Conservation (phyloP, 768 basidiomycete genomes). For the Glaciozyma antarctica region DNA sequence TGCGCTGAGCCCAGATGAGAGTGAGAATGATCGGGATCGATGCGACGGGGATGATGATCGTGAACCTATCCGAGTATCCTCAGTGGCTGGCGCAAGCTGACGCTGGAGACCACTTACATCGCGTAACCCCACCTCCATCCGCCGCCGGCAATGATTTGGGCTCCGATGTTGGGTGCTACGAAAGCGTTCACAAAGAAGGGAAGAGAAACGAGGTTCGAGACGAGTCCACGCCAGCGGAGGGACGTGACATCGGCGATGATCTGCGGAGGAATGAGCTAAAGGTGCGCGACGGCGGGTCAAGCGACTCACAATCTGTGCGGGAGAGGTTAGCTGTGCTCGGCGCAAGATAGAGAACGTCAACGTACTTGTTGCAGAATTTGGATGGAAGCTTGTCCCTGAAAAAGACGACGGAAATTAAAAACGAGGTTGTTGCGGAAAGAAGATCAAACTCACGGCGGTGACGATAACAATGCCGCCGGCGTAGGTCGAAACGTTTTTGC, state of each 20-base stretch:
- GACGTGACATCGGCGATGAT: slow-evolving; percentile 44
- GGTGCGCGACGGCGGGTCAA: background rate
- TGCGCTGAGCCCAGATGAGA: slow-evolving; percentile 32
- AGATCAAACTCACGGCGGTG: background rate
- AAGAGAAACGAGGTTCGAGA: slow-evolving; percentile 25
- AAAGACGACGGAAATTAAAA: background rate
- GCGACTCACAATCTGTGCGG: no score
- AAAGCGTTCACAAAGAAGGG: slow-evolving; percentile 40
- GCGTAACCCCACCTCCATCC: slow-evolving; percentile 44
- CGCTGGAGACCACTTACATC: slow-evolving; percentile 24
- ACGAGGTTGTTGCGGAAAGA: no score
- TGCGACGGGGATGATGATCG: slow-evolving; percentile 40
- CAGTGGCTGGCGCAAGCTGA: background rate
- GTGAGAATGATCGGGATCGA: slow-evolving; percentile 27
- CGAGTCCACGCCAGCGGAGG: slow-evolving; percentile 41
- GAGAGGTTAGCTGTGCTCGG: background rate
- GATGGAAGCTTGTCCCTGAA: background rate
- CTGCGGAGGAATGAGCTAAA: background rate
- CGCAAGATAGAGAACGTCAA: no score
- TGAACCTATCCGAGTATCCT: slow-evolving; percentile 31
- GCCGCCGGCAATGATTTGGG: slow-evolving; percentile 19
- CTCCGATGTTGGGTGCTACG: slow-evolving; percentile 41
- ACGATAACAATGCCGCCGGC: slow-evolving; percentile 45
- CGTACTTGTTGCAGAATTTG: background rate
- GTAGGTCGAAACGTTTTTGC: slow-evolving; percentile 41